These are phyloP conservation scores for Aspergillus sp. DNA, from an alignment of 2,329 filamentous ascomycete genomes.

Conservation along the genomic window DNA sequence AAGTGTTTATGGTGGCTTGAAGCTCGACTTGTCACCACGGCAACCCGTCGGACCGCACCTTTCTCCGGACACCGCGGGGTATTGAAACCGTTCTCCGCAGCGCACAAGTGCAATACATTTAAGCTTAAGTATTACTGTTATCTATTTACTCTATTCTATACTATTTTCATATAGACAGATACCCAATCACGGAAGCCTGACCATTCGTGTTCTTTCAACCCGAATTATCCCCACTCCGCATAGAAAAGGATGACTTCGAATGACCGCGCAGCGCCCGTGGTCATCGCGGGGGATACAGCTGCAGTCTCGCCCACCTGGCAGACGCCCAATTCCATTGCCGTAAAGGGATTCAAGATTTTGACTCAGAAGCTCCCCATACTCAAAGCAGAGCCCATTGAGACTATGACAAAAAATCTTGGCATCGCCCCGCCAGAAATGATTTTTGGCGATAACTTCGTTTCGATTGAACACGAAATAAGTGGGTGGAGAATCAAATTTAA, in stretches of 20 bases:
- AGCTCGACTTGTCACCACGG: slow-evolving; percentile 21
- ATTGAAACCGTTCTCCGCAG: slow-evolving; percentile 1
- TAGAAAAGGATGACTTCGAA: slow-evolving; percentile 17
- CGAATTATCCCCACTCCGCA: not conserved
- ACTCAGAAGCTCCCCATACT: slow-evolving; percentile 93
- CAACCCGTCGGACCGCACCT: slow-evolving; percentile 32
- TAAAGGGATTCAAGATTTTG: slow-evolving; percentile 70
- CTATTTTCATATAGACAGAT: not conserved
- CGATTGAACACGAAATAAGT: slow-evolving; percentile 70
- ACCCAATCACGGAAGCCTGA: not conserved
- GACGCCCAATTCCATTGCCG: slow-evolving; percentile 57
- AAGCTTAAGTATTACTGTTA: not conserved
- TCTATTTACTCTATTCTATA: not conserved
- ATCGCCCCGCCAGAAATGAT: slow-evolving; percentile 98
- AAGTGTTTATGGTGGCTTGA: slow-evolving; percentile 19
- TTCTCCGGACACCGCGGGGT: slow-evolving; percentile 35
- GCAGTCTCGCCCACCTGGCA: slow-evolving; percentile 51
- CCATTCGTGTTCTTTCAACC: not conserved
- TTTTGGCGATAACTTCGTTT: slow-evolving; percentile 89
- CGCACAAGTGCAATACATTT: not conserved
- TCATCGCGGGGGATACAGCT: slow-evolving; percentile 46
- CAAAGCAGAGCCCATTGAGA: slow-evolving; percentile 85
- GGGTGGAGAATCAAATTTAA: slow-evolving; percentile 80
- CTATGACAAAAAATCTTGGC: slow-evolving; percentile 72
- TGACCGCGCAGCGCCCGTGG: slow-evolving; percentile 1